Percentiles rank a stretch among this genome's conserved stretches.
Evolutionary conservation across 2,329 filamentous ascomycete species (phyloP).

Genomic region (Trichoderma citrinoviride): DNA sequence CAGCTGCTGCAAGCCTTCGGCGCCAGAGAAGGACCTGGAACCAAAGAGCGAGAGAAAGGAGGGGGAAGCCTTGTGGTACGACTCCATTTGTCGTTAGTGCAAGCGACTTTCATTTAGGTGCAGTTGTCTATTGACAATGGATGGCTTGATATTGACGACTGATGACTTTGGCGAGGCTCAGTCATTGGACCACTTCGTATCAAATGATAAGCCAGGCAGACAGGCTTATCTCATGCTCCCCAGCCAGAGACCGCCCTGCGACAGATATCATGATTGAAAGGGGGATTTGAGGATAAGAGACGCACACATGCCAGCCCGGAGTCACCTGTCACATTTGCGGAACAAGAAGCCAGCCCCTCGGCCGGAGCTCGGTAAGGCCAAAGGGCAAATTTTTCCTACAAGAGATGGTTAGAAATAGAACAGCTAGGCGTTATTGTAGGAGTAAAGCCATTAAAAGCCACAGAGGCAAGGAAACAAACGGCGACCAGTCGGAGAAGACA

Average conservation of each 20-base stretch:
- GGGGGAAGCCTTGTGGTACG: not conserved
- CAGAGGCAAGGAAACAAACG: not conserved
- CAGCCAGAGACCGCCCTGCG: too few relatives aligned
- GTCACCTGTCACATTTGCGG: not conserved
- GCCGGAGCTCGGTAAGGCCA: conserved; percentile 6
- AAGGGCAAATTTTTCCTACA: not conserved
- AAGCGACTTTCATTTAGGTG: not conserved
- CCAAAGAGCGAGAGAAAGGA: not conserved
- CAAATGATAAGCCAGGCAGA: not conserved
- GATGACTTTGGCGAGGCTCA: not conserved
- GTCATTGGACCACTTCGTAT: not conserved
- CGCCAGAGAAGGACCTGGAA: not conserved
- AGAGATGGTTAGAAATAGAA: not conserved
- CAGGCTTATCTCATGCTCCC: not conserved
- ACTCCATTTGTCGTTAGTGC: not conserved
- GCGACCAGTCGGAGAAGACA: not conserved
- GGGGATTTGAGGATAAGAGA: too few relatives aligned
- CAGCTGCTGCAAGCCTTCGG: conserved; percentile 18
- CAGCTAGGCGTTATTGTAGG: not conserved
- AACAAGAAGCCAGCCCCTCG: not conserved
- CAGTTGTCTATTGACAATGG: not conserved
- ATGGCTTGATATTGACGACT: not conserved
- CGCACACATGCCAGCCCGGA: not conserved
- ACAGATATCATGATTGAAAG: too few relatives aligned
- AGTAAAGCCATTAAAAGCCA: not conserved